phyloP scores from a whole-genome alignment of 2,329 filamentous ascomycete genomes.

The Cladophialophora bantiana region DNA sequence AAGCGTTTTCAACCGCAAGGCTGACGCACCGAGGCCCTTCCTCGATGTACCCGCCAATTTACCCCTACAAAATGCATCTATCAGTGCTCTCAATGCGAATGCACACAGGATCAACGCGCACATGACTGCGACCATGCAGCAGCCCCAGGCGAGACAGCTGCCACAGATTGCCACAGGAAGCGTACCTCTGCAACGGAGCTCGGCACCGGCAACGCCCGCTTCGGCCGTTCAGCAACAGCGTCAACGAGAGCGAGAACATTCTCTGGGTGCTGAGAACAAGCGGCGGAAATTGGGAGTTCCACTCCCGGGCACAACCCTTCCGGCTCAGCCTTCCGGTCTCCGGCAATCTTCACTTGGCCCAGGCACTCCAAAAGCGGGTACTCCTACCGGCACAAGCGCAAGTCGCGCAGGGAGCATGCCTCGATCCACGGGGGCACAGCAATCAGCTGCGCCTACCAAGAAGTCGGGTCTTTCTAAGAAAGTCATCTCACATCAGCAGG shows the following conservation, averaged over 20 bases:
- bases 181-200: conserved; percentile 45
- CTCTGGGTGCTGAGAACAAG: conserved; percentile 64
- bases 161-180: conserved; percentile 42
- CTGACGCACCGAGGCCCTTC: conserved; percentile 57
- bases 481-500: conserved; percentile 44
- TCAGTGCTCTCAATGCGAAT: conserved; percentile 62
- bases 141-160: conserved; percentile 41
- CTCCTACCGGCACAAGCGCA: conserved; percentile 52
- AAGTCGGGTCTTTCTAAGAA: conserved; percentile 62
- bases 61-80: conserved; percentile 63
- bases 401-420: conserved; percentile 68
- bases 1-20: conserved; percentile 61
- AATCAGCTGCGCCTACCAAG: conserved; percentile 56
- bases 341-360: conserved; percentile 68
- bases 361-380: conserved; percentile 68
- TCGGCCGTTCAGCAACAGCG: conserved; percentile 44
- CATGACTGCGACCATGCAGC: conserved; percentile 48
- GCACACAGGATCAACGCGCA: conserved; percentile 58
- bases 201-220: conserved; percentile 54
- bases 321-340: conserved; percentile 61
- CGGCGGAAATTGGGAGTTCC: conserved; percentile 62
- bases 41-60: conserved; percentile 57
- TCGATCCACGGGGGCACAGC: conserved; percentile 43
- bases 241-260: conserved; percentile 62
- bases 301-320: conserved; percentile 48